phyloP scores from a whole-genome alignment of 257 asterid species.

The Phtheirospermum japonicum region DNA sequence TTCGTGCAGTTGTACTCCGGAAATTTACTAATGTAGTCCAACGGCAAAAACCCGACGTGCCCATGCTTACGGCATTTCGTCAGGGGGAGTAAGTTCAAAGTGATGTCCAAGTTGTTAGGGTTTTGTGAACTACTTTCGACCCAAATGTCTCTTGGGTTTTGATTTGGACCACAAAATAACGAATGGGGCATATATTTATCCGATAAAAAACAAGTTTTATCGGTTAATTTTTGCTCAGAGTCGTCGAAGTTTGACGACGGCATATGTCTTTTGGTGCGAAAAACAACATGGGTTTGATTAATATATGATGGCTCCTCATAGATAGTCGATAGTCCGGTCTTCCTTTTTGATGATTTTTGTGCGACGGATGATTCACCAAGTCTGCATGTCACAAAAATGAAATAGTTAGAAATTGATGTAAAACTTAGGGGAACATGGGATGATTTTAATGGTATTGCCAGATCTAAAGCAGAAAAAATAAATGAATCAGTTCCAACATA shows the following conservation, averaged over 20 bases:
- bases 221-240: not conserved
- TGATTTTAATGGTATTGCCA: too few species aligned
- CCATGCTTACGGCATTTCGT: constrained; percentile 38
- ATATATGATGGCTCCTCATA: not conserved
- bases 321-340: not conserved
- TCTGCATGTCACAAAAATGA: not conserved
- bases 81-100: not conserved
- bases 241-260: too few species aligned
- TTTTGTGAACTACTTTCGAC: not conserved
- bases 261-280: too few species aligned
- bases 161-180: not conserved
- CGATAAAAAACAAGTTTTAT: not conserved
- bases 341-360: not conserved
- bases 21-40: constrained; percentile 24
- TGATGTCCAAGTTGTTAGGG: not conserved
- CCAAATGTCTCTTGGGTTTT: not conserved
- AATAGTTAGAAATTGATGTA: not conserved
- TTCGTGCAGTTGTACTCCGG: constrained; percentile 26
- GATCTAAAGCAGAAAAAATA: too few species aligned
- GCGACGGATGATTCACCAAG: not conserved
- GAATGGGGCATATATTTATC: not conserved
- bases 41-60: constrained; percentile 14
- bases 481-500: too few species aligned
- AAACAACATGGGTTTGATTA: not conserved
- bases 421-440: too few species aligned